Evolutionary conservation across 345 rosid species (phyloP).

Genomic region (Nasturtium officinale): DNA sequence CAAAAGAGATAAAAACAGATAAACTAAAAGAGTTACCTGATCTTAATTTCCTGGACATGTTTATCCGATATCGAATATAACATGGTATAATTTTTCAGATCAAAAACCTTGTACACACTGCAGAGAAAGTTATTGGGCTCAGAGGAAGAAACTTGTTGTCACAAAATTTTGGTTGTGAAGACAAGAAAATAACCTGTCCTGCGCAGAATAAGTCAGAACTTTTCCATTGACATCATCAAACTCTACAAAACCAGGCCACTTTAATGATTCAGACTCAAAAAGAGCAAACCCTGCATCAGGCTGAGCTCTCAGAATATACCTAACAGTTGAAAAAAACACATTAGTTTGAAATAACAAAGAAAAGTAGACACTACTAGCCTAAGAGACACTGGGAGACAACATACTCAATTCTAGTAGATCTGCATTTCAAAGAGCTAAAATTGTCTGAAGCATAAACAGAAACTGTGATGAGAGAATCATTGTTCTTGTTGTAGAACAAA

Average conservation of each 20-base stretch:
- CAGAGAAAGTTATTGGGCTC: constrained; percentile 23
- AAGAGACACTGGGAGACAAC: constrained; percentile 33
- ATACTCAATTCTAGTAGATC: constrained; percentile 93
- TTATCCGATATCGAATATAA: constrained; percentile 87
- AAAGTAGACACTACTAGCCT: neutral
- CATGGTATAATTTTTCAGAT: constrained; percentile 89
- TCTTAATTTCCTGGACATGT: constrained; percentile 92
- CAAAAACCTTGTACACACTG: constrained; percentile 98
- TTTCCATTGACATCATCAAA: constrained; percentile 99
- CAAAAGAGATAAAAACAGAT: neutral
- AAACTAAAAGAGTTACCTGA: constrained; percentile 63
- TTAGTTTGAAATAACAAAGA: neutral
- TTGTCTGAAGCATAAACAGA: constrained; percentile 93
- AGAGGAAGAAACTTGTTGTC: constrained; percentile 22
- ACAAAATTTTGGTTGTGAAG: neutral
- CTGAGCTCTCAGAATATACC: constrained; percentile 87
- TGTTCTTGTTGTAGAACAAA: constrained; percentile 90
- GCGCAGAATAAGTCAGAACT: constrained; percentile 94
- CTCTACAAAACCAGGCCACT: constrained; percentile 99
- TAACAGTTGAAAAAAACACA: constrained; percentile 39
- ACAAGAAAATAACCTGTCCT: constrained; percentile 64
- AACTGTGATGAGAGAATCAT: constrained; percentile 95
- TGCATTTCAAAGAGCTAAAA: constrained; percentile 95
- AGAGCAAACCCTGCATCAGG: constrained; percentile 96
- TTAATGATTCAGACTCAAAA: constrained; percentile 92